Conservation (phyloP, 805 yeast genomes). For the Myxozyma neotropica region DNA sequence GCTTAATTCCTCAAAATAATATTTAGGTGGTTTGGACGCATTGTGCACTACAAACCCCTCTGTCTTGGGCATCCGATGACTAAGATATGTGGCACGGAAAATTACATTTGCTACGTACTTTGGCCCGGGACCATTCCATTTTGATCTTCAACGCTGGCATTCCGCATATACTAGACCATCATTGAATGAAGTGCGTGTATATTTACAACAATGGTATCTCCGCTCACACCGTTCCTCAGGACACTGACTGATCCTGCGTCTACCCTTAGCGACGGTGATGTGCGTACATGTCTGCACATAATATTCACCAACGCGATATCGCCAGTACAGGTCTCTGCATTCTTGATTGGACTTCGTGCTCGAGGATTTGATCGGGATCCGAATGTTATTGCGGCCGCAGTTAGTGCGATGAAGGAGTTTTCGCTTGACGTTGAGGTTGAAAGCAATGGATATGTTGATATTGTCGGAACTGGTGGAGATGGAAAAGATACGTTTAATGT, state of each 20-base stretch:
- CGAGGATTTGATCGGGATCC: slow-evolving; percentile 80
- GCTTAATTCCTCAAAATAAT: not conserved
- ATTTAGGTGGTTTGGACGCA: no score
- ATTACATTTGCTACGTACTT: no score
- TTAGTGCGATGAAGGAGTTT: slow-evolving; percentile 66
- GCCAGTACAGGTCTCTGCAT: slow-evolving; percentile 74
- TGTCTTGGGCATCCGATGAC: no score
- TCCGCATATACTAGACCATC: no score
- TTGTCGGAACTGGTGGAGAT: slow-evolving; percentile 99
- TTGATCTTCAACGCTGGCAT: no score
- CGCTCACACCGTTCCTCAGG: slow-evolving; percentile 62
- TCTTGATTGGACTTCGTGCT: slow-evolving; percentile 74
- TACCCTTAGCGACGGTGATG: slow-evolving; percentile 62
- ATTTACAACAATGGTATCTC: slow-evolving; percentile 22
- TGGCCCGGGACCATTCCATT: no score
- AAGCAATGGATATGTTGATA: slow-evolving; percentile 64
- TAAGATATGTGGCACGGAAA: no score
- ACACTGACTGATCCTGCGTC: slow-evolving; percentile 64
- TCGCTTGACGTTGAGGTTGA: slow-evolving; percentile 55
- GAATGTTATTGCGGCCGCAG: slow-evolving; percentile 84
- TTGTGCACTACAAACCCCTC: no score
- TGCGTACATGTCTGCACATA: slow-evolving; percentile 61
- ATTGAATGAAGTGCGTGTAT: no score
- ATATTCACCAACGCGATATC: slow-evolving; percentile 64
- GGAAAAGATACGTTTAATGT: slow-evolving; percentile 97